Conservation (phyloP, 2,329 filamentous ascomycete genomes). For the Colletotrichum viniferum region DNA sequence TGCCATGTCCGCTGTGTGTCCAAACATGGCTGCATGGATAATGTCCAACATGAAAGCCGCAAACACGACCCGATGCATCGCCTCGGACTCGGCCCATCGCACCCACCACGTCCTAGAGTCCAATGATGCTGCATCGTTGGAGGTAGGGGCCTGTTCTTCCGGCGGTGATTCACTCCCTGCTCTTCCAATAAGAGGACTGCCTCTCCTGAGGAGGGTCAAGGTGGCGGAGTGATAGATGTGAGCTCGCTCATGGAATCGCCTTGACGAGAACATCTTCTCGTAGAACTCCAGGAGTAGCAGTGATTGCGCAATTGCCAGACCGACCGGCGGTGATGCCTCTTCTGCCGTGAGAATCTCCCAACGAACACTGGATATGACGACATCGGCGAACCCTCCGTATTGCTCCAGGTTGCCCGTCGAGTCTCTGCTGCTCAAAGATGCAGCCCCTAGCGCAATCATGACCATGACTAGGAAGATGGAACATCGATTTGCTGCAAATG, state of each 20-base stretch:
- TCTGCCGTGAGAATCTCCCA: slow-evolving; percentile 85
- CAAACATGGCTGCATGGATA: slow-evolving; percentile 90
- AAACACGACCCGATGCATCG: slow-evolving; percentile 85
- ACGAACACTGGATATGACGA: slow-evolving; percentile 74
- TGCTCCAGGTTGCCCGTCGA: slow-evolving; percentile 54
- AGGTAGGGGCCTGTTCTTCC: slow-evolving; percentile 51
- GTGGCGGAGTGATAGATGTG: slow-evolving; percentile 91
- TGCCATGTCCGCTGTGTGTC: slow-evolving; percentile 88
- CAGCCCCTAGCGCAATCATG: slow-evolving; percentile 84
- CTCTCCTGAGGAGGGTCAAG: slow-evolving; percentile 81
- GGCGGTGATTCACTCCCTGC: slow-evolving; percentile 81
- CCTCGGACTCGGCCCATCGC: slow-evolving; percentile 87
- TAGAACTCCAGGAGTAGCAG: slow-evolving; percentile 84
- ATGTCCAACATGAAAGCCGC: slow-evolving; percentile 90
- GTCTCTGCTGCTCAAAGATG: slow-evolving; percentile 72
- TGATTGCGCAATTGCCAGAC: slow-evolving; percentile 87
- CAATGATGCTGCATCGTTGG: slow-evolving; percentile 26
- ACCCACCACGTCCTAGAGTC: slow-evolving; percentile 71
- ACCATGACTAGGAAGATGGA: slow-evolving; percentile 78
- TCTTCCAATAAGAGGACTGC: slow-evolving; percentile 83
- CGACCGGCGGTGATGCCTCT: slow-evolving; percentile 82
- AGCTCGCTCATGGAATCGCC: slow-evolving; percentile 81
- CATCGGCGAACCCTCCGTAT: slow-evolving; percentile 53
- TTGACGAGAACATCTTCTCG: slow-evolving; percentile 89
- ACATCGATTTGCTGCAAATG: slow-evolving; percentile 81